Percentiles rank a stretch among this genome's conserved stretches.
phyloP scores from a whole-genome alignment of 1,139 yeast species.

The Torulaspora pretoriensis region DNA sequence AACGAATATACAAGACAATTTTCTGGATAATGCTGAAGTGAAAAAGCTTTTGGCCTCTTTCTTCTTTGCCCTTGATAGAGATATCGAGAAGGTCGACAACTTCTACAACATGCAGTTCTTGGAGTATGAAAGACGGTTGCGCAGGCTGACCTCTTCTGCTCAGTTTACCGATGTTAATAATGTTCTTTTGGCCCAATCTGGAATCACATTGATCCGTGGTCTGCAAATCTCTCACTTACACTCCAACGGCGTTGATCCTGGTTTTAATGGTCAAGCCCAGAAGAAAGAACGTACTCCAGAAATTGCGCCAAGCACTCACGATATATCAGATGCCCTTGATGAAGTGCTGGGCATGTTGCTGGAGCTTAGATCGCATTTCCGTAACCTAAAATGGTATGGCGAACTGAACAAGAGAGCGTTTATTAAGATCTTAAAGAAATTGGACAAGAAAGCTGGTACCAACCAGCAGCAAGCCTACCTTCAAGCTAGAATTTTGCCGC shows the following conservation, averaged over 20 bases:
- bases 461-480: slow-evolving; percentile 64
- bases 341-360: slow-evolving; percentile 72
- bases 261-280: slow-evolving; percentile 10
- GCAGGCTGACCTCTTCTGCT: slow-evolving; percentile 42
- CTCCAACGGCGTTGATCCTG: slow-evolving; percentile 5
- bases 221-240: slow-evolving; percentile 14
- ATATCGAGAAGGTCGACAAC: slow-evolving; percentile 74
- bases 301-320: slow-evolving; percentile 18
- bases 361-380: slow-evolving; percentile 70
- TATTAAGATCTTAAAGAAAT: slow-evolving; percentile 80
- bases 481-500: slow-evolving; percentile 63
- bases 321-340: slow-evolving; percentile 60
- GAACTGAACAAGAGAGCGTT: slow-evolving; percentile 91
- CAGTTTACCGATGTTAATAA: slow-evolving; percentile 35
- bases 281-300: slow-evolving; percentile 16
- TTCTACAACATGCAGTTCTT: slow-evolving; percentile 69
- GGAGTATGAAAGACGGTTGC: slow-evolving; percentile 70
- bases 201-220: slow-evolving; percentile 4
- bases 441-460: slow-evolving; percentile 80
- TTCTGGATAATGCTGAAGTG: slow-evolving; percentile 40
- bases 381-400: slow-evolving; percentile 90
- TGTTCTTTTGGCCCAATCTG: slow-evolving; percentile 14
- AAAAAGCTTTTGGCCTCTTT: slow-evolving; percentile 55
- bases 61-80: slow-evolving; percentile 75
- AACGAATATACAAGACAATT: slow-evolving; percentile 13